These are phyloP conservation scores for Salvia rosmarinus DNA, from an alignment of 257 asterid genomes.

Conservation along the genomic window DNA sequence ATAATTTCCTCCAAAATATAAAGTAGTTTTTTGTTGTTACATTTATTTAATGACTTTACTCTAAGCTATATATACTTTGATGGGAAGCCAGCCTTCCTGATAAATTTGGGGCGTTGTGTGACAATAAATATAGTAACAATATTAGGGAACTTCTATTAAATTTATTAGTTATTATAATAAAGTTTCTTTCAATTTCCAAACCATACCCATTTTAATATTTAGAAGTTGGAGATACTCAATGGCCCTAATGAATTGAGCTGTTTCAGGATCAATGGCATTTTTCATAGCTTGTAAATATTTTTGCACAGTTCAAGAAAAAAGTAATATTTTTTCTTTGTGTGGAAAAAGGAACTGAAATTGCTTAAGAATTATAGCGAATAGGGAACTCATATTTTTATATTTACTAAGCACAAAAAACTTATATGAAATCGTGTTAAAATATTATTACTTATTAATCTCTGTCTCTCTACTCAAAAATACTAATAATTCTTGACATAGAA, in stretches of 20 bases:
- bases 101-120: conserved; percentile 21
- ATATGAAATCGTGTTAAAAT: no score
- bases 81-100: background rate
- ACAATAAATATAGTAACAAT: conserved; percentile 27
- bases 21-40: conserved; percentile 10
- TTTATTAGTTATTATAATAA: conserved; percentile 16
- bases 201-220: background rate
- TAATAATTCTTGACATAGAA: no score
- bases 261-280: background rate
- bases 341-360: no score
- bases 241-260: conserved; percentile 18
- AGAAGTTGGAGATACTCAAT: conserved; percentile 25
- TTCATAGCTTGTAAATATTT: no score
- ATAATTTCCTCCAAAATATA: conserved; percentile 30
- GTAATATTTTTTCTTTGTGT: no score
- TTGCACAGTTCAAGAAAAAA: no score
- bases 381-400: no score
- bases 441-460: no score
- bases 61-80: conserved; percentile 8
- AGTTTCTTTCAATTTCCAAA: conserved; percentile 14
- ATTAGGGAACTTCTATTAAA: conserved; percentile 15
- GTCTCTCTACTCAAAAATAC: no score
- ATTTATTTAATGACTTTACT: conserved; percentile 24
- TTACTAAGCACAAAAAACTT: no score
- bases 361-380: no score